A percentile compares a stretch with the other conserved stretches of the same genome.
Conservation (phyloP, 495 filamentous ascomycete species). For the Penicillium diatomitis region DNA sequence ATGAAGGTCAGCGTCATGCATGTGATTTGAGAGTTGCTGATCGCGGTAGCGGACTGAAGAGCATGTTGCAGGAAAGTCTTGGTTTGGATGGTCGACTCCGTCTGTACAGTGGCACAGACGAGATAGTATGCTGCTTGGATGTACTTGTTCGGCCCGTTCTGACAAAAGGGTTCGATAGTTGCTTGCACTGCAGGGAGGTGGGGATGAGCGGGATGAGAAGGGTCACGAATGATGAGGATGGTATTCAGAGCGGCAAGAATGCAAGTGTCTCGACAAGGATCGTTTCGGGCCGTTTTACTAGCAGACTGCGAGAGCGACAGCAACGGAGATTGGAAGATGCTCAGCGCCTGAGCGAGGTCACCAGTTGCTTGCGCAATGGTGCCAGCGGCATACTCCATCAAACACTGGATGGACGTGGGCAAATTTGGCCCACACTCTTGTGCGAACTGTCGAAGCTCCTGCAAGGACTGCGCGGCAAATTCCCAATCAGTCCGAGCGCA, state of each 20-base stretch:
- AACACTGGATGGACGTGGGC: slow-evolving; percentile 33
- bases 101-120: slow-evolving; percentile 58
- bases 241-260: slow-evolving; percentile 75
- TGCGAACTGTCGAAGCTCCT: slow-evolving; percentile 28
- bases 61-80: slow-evolving; percentile 69
- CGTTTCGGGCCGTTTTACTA: slow-evolving; percentile 35
- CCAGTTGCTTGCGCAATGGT: slow-evolving; percentile 74
- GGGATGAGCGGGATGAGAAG: slow-evolving; percentile 39
- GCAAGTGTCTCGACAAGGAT: slow-evolving; percentile 59
- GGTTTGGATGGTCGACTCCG: slow-evolving; percentile 55
- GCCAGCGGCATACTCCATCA: slow-evolving; percentile 62
- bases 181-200: slow-evolving; percentile 46
- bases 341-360: slow-evolving; percentile 53
- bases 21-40: slow-evolving; percentile 60
- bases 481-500: slow-evolving; percentile 57
- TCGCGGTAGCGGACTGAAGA: slow-evolving; percentile 45
- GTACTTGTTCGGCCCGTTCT: slow-evolving; percentile 57
- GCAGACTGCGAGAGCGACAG: slow-evolving; percentile 43
- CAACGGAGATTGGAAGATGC: slow-evolving; percentile 50
- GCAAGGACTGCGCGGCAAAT: slow-evolving; percentile 36
- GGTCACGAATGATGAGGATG: slow-evolving; percentile 70
- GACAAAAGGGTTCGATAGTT: slow-evolving; percentile 58
- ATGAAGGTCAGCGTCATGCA: slow-evolving; percentile 79
- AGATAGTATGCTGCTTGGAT: slow-evolving; percentile 71
- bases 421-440: slow-evolving; percentile 27